These are phyloP conservation scores for Apiospora aurea DNA, from an alignment of 2,329 filamentous ascomycete genomes.

Conservation along the genomic window DNA sequence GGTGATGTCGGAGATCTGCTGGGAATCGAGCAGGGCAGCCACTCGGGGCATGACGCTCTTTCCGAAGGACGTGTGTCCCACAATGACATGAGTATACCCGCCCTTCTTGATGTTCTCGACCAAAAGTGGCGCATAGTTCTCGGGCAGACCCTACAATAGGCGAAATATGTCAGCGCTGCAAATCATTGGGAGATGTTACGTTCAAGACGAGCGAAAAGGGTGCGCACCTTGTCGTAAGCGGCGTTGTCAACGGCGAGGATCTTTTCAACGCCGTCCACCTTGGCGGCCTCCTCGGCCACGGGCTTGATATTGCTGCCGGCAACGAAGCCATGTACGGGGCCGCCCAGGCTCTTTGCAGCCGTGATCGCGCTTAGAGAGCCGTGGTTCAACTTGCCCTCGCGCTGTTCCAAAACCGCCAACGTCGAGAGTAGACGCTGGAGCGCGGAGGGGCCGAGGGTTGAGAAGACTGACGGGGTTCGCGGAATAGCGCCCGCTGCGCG, in stretches of 20 bases:
- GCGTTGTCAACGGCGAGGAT: slow-evolving; percentile 87
- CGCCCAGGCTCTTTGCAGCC: slow-evolving; percentile 86
- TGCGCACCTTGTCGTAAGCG: slow-evolving; percentile 86
- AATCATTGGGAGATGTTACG: not conserved
- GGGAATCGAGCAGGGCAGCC: slow-evolving; percentile 87
- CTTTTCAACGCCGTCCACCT: slow-evolving; percentile 90
- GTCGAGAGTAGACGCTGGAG: slow-evolving; percentile 80
- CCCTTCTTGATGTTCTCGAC: slow-evolving; percentile 98
- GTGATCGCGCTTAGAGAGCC: slow-evolving; percentile 86
- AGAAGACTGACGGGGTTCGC: slow-evolving; percentile 38
- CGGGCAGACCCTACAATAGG: slow-evolving; percentile 75
- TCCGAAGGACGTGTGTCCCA: slow-evolving; percentile 92
- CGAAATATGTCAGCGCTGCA: slow-evolving; percentile 8
- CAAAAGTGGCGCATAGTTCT: slow-evolving; percentile 92
- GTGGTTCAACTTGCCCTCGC: slow-evolving; percentile 83
- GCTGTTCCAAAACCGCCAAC: slow-evolving; percentile 90
- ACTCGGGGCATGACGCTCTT: slow-evolving; percentile 94
- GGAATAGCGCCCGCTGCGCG: slow-evolving; percentile 35
- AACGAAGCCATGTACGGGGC: slow-evolving; percentile 84
- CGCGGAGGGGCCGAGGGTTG: slow-evolving; percentile 55
- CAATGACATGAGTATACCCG: slow-evolving; percentile 90
- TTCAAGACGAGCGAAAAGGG: too few species aligned
- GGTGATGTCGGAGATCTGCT: slow-evolving; percentile 94
- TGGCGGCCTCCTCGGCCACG: slow-evolving; percentile 83
- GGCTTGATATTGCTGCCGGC: slow-evolving; percentile 80